Evolutionary conservation across 169 alveolate genomes (phyloP).

Genomic region (Cryptosporidium parvum): DNA sequence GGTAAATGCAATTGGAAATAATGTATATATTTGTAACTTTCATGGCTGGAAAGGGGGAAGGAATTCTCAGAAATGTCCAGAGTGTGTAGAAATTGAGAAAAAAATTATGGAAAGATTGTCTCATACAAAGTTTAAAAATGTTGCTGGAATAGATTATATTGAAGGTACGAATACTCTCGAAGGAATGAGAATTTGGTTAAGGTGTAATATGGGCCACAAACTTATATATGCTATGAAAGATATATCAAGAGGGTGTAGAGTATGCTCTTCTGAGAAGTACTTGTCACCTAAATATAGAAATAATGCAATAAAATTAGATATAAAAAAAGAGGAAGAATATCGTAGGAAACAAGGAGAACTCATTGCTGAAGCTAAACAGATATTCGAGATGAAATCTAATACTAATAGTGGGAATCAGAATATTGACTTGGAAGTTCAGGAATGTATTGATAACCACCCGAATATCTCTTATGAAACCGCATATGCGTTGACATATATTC

Average conservation of each 20-base stretch:
- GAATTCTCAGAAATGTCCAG: constrained; percentile 58
- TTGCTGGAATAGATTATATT: constrained; percentile 48
- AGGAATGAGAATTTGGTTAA: constrained; percentile 68
- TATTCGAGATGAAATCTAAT: constrained; percentile 5
- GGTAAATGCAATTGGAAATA: neutral
- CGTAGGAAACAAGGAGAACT: constrained; percentile 70
- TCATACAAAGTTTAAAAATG: constrained; percentile 23
- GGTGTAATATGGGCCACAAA: constrained; percentile 72
- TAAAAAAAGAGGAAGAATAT: constrained; percentile 61
- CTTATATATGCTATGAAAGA: constrained; percentile 49
- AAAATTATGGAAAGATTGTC: constrained; percentile 6
- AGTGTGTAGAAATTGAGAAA: constrained; percentile 64
- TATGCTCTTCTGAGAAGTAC: constrained; percentile 71
- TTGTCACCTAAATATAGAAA: constrained; percentile 63
- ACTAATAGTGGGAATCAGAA: neutral
- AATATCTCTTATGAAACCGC: constrained; percentile 46
- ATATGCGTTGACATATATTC: constrained; percentile 35
- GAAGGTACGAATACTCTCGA: constrained; percentile 28
- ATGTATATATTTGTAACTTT: constrained; percentile 22
- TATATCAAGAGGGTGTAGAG: constrained; percentile 48
- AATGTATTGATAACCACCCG: constrained; percentile 45
- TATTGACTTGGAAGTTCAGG: neutral
- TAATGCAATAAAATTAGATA: constrained; percentile 51
- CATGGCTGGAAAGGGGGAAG: constrained; percentile 75
- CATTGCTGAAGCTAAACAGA: constrained; percentile 57